Base-by-base conservation (phyloP, 176 grass and related monocot genomes). In the Cenchrus fungigraminus region DNA sequence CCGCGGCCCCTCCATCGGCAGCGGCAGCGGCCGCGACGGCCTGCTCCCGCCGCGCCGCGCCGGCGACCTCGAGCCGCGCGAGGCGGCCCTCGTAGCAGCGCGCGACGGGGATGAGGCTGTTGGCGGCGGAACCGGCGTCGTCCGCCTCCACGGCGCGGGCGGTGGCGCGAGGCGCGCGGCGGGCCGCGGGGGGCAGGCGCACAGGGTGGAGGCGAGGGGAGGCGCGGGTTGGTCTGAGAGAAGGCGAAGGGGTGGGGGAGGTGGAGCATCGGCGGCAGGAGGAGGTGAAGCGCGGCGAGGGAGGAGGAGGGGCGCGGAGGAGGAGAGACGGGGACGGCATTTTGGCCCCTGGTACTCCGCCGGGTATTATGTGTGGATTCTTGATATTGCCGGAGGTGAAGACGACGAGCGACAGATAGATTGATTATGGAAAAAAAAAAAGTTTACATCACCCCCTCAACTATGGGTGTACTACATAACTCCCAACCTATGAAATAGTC, bases 31-130 rank as follows among this genome's bases (percentile, higher is more conserved):
- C 92, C 19, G 95, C 84, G 46, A 93, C 46, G 1, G 95, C 93
- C 89, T 95, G 95, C 42, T 93, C 86, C 50, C 79, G 82, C 13
- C 81, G 52, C 44, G 88, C 91, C 50, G 79, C 63, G 44, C 91
- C 95, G 16, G 91, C 64, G 61, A 98, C 37, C 34, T 89, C 85
- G 68, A 98, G 91, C 12, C 86, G 51, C 10, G 89, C 91, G 43
- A 98, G 87, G 82, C 79, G 77, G 9, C 71, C 86, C 68, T 98
- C 91, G 80, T 95, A 98, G 53, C 93, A 89, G 46, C 95, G 91
- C 32, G 91, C 77, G 45, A 89, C 81, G 0, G 93, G 96, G 83
- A 91, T 89, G 61, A 63, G 78, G 1, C 59, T 64, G 0, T 16
- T 44, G 4, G 3, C 16, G 0, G 12, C 56, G 4, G 2, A 12